A percentile compares a stretch with the other conserved stretches of the same genome.
These are phyloP conservation scores for Strigomonas culicis DNA, from an alignment of 208 protist species.

Conservation along the genomic window DNA sequence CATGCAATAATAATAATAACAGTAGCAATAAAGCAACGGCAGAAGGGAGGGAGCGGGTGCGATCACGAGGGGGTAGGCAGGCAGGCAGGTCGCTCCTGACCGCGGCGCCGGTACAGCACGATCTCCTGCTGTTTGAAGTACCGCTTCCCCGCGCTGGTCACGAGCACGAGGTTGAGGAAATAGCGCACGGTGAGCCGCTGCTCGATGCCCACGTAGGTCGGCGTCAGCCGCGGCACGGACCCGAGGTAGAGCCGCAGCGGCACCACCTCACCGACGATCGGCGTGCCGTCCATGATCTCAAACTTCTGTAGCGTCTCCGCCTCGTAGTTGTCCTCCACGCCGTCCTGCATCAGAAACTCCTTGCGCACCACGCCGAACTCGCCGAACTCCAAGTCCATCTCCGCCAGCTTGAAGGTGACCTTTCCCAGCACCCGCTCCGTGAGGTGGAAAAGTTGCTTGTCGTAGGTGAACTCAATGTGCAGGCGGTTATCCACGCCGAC, in stretches of 20 bases:
- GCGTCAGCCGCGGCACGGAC: constrained; percentile 76
- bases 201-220: constrained; percentile 67
- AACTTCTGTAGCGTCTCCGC: constrained; percentile 85
- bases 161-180: constrained; percentile 83
- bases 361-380: constrained; percentile 79
- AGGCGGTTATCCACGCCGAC: constrained; percentile 83
- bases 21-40: no score
- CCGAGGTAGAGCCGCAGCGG: constrained; percentile 85
- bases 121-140: constrained; percentile 92
- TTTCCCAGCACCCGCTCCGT: constrained; percentile 71
- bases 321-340: constrained; percentile 38
- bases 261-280: constrained; percentile 88
- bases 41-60: no score
- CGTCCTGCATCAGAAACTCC: constrained; percentile 37
- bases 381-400: constrained; percentile 71
- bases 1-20: no score
- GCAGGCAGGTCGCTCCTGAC: constrained; percentile 46
- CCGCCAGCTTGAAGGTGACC: constrained; percentile 73
- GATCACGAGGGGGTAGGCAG: no score
- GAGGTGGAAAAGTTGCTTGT: constrained; percentile 79
- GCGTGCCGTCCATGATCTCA: constrained; percentile 91
- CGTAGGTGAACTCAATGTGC: constrained; percentile 91
- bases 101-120: constrained; percentile 59
- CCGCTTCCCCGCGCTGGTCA: constrained; percentile 71
- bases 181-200: constrained; percentile 75